These are phyloP conservation scores for Allomyces arbusculus DNA, from an alignment of 192 early-diverging fungal genomes.

Conservation along the genomic window DNA sequence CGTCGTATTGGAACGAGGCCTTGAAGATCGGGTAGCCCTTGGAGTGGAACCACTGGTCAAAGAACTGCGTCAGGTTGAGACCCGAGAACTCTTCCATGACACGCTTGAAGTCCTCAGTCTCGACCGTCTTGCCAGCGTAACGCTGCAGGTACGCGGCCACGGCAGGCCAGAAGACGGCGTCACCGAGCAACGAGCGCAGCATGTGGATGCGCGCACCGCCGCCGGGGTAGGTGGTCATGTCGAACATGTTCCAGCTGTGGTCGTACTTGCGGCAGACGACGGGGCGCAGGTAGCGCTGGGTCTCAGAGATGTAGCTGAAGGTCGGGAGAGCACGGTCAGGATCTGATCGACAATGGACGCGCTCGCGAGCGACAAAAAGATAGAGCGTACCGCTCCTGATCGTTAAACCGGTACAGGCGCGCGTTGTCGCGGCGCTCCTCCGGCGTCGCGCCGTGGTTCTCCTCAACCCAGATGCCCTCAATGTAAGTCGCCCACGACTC, in stretches of 20 bases:
- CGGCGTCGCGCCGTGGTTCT: conserved; percentile 7
- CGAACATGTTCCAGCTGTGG: conserved; percentile 27
- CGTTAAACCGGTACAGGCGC: conserved; percentile 11
- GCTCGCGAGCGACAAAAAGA: conserved; percentile 3
- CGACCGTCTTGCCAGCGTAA: conserved; percentile 16
- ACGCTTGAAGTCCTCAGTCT: conserved; percentile 28
- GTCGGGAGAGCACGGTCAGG: background rate
- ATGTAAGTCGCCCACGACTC: conserved; percentile 34
- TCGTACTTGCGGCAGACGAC: conserved; percentile 27
- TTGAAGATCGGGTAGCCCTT: conserved; percentile 35
- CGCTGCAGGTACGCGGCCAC: conserved; percentile 19
- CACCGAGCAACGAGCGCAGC: conserved; percentile 22
- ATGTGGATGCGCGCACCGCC: conserved; percentile 28
- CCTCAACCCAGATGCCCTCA: conserved; percentile 10
- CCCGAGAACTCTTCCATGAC: conserved; percentile 28
- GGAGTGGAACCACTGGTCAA: conserved; percentile 46
- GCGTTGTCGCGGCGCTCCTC: conserved; percentile 17
- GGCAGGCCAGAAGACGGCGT: conserved; percentile 24
- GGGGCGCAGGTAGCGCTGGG: conserved; percentile 15
- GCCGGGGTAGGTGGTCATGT: conserved; percentile 29
- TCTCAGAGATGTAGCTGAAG: conserved; percentile 10
- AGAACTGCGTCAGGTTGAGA: conserved; percentile 35
- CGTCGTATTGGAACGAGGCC: conserved; percentile 29
- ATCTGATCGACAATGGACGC: conserved; percentile 5
- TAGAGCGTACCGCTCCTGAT: conserved; percentile 5